Percentiles rank a stretch among this genome's conserved stretches.
These are phyloP conservation scores for Vaccinium myrtillus DNA, from an alignment of 148 eudicot species.

Conservation along the genomic window DNA sequence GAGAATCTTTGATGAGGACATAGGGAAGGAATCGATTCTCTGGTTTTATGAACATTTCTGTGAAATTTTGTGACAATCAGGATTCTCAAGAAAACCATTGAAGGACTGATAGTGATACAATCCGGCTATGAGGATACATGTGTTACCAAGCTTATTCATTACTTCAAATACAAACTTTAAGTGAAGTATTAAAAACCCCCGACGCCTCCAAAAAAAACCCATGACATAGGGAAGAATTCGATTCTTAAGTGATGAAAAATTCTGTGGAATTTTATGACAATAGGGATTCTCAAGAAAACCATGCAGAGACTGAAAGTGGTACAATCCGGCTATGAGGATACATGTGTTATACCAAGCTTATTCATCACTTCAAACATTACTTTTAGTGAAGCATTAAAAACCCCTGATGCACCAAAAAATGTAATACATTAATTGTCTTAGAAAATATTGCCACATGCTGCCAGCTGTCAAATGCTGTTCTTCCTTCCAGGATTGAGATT, in stretches of 20 bases:
- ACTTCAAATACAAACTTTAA: background rate
- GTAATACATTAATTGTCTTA: background rate
- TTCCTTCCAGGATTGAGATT: background rate
- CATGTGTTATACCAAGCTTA: too few relatives aligned
- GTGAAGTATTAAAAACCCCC: background rate
- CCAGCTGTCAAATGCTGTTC: background rate
- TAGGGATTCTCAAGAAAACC: too few relatives aligned
- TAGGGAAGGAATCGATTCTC: background rate
- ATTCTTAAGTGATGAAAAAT: too few relatives aligned
- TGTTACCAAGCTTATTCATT: background rate
- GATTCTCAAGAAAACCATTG: conserved; percentile 6
- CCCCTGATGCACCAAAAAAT: too few relatives aligned
- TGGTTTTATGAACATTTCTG: background rate
- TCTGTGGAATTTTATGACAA: too few relatives aligned
- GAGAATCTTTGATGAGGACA: background rate
- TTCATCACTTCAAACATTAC: too few relatives aligned
- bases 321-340: too few relatives aligned
- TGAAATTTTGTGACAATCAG: background rate
- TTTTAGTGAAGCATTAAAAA: too few relatives aligned
- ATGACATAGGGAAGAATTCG: too few relatives aligned
- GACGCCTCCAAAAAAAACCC: background rate
- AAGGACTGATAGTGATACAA: background rate
- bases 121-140: background rate
- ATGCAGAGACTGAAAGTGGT: too few relatives aligned
- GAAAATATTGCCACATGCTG: background rate